A percentile compares a stretch with the other conserved stretches of the same genome.
Conservation (phyloP, 2,329 filamentous ascomycete genomes). For the Fusarium sp. region DNA sequence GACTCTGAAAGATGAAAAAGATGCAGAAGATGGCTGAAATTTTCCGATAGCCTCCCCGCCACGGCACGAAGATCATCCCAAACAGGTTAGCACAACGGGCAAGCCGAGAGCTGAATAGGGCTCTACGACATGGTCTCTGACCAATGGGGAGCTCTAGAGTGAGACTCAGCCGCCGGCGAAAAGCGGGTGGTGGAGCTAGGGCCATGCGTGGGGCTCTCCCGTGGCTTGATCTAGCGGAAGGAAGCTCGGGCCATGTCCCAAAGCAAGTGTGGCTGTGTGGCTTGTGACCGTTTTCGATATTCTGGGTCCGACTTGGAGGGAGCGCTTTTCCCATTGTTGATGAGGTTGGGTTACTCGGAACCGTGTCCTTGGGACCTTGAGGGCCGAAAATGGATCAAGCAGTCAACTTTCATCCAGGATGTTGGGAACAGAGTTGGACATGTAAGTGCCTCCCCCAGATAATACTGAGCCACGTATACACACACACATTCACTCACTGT, state of each 20-base stretch:
- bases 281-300: slow-evolving; percentile 18
- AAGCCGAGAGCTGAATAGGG: slow-evolving; percentile 45
- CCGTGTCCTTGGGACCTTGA: slow-evolving; percentile 9
- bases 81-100: slow-evolving; percentile 42
- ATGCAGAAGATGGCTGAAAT: slow-evolving; percentile 31
- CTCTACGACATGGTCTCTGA: background rate
- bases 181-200: background rate
- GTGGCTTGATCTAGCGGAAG: slow-evolving; percentile 7
- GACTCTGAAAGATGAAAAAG: background rate
- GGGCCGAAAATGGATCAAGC: background rate
- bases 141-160: slow-evolving; percentile 27
- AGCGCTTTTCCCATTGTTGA: background rate
- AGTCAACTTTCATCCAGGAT: slow-evolving; percentile 11
- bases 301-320: background rate
- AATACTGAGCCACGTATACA: background rate
- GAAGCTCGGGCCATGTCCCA: slow-evolving; percentile 37
- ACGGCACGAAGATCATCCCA: slow-evolving; percentile 36
- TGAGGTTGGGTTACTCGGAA: background rate
- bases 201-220: background rate
- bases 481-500: background rate
- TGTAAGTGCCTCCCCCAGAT: background rate
- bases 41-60: slow-evolving; percentile 36
- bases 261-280: slow-evolving; percentile 14
- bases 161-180: slow-evolving; percentile 26
- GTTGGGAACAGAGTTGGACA: slow-evolving; percentile 5